These are phyloP conservation scores for Pelargonium cotyledonis DNA, from an alignment of 441 rosid species.

Conservation along the genomic window DNA sequence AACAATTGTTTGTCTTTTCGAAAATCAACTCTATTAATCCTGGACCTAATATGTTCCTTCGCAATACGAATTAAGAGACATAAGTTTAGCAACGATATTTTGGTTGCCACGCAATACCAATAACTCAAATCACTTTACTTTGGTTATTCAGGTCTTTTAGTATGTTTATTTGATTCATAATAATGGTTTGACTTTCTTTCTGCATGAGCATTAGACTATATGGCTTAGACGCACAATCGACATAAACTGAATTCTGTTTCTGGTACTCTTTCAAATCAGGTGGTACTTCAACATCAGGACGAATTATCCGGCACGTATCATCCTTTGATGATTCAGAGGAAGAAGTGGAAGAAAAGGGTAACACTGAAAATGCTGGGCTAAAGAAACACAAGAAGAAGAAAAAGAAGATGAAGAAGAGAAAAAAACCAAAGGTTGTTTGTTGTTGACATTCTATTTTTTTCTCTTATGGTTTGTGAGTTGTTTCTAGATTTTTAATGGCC, in stretches of 20 bases:
- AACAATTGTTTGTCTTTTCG: background rate
- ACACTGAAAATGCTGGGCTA: conserved; percentile 27
- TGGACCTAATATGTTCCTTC: no score
- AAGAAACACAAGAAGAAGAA: conserved; percentile 17
- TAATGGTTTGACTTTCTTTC: no score
- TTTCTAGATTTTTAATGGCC: conserved; percentile 13
- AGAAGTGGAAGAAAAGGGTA: conserved; percentile 27
- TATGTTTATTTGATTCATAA: no score
- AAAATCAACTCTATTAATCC: no score
- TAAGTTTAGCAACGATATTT: background rate
- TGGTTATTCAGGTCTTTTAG: no score
- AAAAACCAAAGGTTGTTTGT: conserved; percentile 40
- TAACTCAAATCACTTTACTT: background rate
- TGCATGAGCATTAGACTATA: no score
- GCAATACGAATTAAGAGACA: no score
- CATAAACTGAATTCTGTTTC: background rate
- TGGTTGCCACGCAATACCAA: background rate
- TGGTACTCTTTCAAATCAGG: conserved; percentile 28
- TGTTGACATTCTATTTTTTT: background rate
- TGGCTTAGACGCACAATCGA: no score
- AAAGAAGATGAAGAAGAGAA: conserved; percentile 38
- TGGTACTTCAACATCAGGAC: conserved; percentile 48
- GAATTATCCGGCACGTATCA: conserved; percentile 49
- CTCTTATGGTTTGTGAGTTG: conserved; percentile 6
- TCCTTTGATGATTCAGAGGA: conserved; percentile 62